A percentile compares a stretch with the other conserved stretches of the same genome.
phyloP scores from a whole-genome alignment of 1,284 basidiomycete genomes.

The Fistulinella cinereoalba region DNA sequence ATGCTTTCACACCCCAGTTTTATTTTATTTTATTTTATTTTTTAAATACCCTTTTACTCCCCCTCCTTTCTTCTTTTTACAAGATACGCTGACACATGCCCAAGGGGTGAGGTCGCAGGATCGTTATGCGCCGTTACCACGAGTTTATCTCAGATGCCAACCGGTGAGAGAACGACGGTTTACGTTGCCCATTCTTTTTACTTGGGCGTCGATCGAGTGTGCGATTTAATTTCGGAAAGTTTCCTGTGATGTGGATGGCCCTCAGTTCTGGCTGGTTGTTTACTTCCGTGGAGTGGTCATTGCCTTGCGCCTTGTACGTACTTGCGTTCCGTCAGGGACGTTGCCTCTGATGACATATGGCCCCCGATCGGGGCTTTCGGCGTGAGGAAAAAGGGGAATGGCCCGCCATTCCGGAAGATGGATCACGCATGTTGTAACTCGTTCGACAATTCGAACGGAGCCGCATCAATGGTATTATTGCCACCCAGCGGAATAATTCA shows the following conservation, averaged over 20 bases:
- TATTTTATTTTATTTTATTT: neutral
- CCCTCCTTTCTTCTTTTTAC: constrained; percentile 10
- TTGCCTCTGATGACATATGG: constrained; percentile 2
- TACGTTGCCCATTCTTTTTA: constrained; percentile 6
- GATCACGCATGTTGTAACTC: constrained; percentile 14
- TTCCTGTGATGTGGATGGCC: constrained; percentile 12
- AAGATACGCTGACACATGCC: constrained; percentile 25
- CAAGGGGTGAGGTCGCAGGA: constrained; percentile 27
- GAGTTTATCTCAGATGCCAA: constrained; percentile 32
- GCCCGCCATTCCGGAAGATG: constrained; percentile 2
- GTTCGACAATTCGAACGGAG: neutral
- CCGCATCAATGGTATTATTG: constrained; percentile 11
- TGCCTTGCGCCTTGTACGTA: constrained; percentile 13
- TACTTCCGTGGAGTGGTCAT: constrained; percentile 13
- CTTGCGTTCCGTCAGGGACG: constrained; percentile 9
- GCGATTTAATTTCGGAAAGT: constrained; percentile 27
- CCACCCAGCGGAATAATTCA: neutral
- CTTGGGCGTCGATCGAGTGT: constrained; percentile 27
- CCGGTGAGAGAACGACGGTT: constrained; percentile 19
- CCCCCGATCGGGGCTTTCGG: constrained; percentile 1
- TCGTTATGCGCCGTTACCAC: constrained; percentile 26
- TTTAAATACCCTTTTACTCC: constrained; percentile 1
- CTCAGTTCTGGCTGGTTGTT: neutral
- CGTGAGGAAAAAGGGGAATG: constrained; percentile 1
- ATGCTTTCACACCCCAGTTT: constrained; percentile 18